These are phyloP conservation scores for Aspergillus fumigatiaffinis DNA, from an alignment of 2,329 filamentous ascomycete genomes.

Conservation along the genomic window DNA sequence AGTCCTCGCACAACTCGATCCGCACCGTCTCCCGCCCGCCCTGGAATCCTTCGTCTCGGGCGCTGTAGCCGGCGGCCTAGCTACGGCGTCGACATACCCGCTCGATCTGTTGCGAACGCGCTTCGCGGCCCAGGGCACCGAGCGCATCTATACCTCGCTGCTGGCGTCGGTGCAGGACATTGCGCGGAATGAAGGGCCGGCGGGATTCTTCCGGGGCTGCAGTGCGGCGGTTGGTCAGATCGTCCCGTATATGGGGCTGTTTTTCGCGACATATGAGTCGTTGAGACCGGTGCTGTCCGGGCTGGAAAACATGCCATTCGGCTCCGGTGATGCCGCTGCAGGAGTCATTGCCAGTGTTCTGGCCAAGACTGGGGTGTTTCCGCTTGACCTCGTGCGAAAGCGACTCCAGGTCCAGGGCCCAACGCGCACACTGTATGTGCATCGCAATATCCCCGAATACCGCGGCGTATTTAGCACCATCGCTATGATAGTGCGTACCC, in stretches of 20 bases:
- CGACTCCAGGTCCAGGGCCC: conserved; percentile 93
- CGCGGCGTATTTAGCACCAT: conserved; percentile 64
- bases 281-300: conserved; percentile 56
- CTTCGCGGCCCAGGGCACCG: conserved; percentile 87
- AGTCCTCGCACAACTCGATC: conserved; percentile 55
- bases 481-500: conserved; percentile 61
- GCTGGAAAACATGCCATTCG: conserved; percentile 56
- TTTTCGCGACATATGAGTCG: conserved; percentile 85
- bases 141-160: conserved; percentile 74
- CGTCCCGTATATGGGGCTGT: conserved; percentile 93
- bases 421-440: conserved; percentile 71
- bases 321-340: conserved; percentile 77
- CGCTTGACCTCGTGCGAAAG: conserved; percentile 88
- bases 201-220: conserved; percentile 85
- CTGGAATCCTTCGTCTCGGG: conserved; percentile 79
- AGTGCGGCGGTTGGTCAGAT: conserved; percentile 80
- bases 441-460: conserved; percentile 86
- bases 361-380: conserved; percentile 88
- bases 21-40: conserved; percentile 57
- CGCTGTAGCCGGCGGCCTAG: conserved; percentile 73
- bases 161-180: conserved; percentile 69
- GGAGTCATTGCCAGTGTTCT: conserved; percentile 74
- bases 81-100: conserved; percentile 83
- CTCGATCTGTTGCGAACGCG: conserved; percentile 88
- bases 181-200: conserved; percentile 64